Conservation (phyloP, 345 rosid species). For the Fremontodendron californicum region DNA sequence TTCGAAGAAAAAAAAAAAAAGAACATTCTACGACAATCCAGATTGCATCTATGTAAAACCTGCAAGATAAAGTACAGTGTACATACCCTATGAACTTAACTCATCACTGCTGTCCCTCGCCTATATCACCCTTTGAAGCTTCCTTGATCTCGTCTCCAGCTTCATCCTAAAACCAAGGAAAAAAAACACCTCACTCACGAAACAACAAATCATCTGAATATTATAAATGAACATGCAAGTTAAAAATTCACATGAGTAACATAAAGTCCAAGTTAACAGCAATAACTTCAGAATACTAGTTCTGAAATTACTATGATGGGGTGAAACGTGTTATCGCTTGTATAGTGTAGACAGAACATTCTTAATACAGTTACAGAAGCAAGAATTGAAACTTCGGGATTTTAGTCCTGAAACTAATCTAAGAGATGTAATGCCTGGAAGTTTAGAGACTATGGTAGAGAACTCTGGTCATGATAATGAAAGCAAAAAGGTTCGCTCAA, state of each 20-base stretch:
- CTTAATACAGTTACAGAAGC: neutral
- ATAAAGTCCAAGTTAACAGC: neutral
- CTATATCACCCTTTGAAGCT: constrained; percentile 63
- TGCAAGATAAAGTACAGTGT: constrained; percentile 26
- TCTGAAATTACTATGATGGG: neutral
- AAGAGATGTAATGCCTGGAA: neutral
- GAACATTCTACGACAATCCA: constrained; percentile 29
- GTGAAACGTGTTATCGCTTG: neutral
- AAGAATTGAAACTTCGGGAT: neutral
- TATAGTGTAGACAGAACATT: neutral
- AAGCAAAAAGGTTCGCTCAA: too few relatives aligned
- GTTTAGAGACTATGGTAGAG: neutral
- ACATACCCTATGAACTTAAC: constrained; percentile 23
- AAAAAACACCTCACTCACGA: neutral
- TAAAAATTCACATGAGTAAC: too few relatives aligned
- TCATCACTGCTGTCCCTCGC: constrained; percentile 51
- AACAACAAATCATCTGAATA: neutral
- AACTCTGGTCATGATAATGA: too few relatives aligned
- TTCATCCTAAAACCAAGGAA: constrained; percentile 51
- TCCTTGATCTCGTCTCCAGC: constrained; percentile 89
- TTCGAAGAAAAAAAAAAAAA: constrained; percentile 18
- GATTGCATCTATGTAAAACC: constrained; percentile 34
- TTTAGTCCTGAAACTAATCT: neutral
- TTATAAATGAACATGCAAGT: too few relatives aligned
- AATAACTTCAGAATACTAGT: neutral